Conservation (phyloP, 345 rosid genomes). For the Triadica sebifera region DNA sequence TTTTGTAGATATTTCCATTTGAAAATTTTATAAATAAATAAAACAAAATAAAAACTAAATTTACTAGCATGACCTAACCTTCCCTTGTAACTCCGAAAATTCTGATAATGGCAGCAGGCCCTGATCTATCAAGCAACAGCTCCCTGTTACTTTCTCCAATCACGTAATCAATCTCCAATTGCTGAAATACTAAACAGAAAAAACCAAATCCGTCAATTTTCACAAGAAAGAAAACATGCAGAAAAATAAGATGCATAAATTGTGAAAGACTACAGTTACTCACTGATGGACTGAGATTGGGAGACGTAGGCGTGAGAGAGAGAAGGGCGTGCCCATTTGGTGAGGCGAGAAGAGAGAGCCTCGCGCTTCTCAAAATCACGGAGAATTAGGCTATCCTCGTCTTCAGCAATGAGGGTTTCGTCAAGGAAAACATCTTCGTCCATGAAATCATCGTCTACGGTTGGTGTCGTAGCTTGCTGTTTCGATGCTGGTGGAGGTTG, state of each 20-base stretch:
- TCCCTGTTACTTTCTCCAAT: constrained; percentile 58
- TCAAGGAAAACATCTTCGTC: constrained; percentile 85
- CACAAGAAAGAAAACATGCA: neutral
- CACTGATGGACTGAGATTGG: constrained; percentile 56
- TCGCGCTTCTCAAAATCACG: constrained; percentile 74
- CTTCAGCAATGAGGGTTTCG: constrained; percentile 67
- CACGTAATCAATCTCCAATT: constrained; percentile 89
- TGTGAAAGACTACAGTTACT: constrained; percentile 18
- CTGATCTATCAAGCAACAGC: constrained; percentile 59
- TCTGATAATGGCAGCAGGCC: constrained; percentile 79
- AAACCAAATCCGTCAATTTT: neutral
- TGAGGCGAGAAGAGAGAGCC: constrained; percentile 53
- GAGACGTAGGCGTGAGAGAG: constrained; percentile 54
- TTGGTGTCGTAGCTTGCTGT: constrained; percentile 44
- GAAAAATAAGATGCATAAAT: neutral
- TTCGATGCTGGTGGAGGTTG: constrained; percentile 45
- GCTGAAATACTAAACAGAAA: constrained; percentile 65
- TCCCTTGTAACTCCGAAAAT: constrained; percentile 88
- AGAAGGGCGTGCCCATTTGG: constrained; percentile 78
- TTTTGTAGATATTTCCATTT: neutral
- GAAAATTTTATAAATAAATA: neutral
- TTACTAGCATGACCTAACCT: constrained; percentile 35
- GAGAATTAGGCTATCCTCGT: constrained; percentile 68
- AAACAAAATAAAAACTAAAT: neutral
- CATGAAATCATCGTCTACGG: constrained; percentile 63